A percentile compares a stretch with the other conserved stretches of the same genome.
Evolutionary conservation across 805 yeast genomes (phyloP).

Genomic region (Kodamaea neixiangensis): DNA sequence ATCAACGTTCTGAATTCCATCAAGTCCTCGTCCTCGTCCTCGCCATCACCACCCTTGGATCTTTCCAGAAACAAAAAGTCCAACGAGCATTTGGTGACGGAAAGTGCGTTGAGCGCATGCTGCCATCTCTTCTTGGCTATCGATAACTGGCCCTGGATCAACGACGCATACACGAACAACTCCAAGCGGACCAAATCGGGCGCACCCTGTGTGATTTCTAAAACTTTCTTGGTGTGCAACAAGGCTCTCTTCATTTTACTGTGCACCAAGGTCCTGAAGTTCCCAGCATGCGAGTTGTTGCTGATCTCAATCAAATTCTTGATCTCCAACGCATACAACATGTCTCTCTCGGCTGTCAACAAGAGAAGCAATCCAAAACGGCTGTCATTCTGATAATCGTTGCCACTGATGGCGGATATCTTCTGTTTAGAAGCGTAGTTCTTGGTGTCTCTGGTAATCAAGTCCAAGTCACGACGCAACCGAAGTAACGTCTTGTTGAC

Average conservation of each 20-base stretch:
- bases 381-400: constrained; percentile 51
- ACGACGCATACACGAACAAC: constrained; percentile 41
- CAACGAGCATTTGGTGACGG: constrained; percentile 63
- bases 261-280: constrained; percentile 47
- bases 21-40: constrained; percentile 18
- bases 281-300: constrained; percentile 38
- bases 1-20: constrained; percentile 41
- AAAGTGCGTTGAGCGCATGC: constrained; percentile 49
- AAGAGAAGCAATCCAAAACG: constrained; percentile 61
- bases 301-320: constrained; percentile 55
- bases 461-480: constrained; percentile 61
- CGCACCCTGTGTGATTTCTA: constrained; percentile 43
- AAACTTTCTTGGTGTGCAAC: constrained; percentile 44
- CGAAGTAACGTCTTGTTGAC: constrained; percentile 60
- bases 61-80: constrained; percentile 43
- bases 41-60: constrained; percentile 14
- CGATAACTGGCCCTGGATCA: constrained; percentile 53
- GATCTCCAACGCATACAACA: constrained; percentile 67
- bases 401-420: constrained; percentile 46
- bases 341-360: constrained; percentile 74
- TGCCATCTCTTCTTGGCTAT: constrained; percentile 59
- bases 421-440: constrained; percentile 54
- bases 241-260: constrained; percentile 71
- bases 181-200: constrained; percentile 27
- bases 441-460: constrained; percentile 69